Base-by-base conservation (phyloP, 768 basidiomycete species). In the Coprinopsis marcescibilis region DNA sequence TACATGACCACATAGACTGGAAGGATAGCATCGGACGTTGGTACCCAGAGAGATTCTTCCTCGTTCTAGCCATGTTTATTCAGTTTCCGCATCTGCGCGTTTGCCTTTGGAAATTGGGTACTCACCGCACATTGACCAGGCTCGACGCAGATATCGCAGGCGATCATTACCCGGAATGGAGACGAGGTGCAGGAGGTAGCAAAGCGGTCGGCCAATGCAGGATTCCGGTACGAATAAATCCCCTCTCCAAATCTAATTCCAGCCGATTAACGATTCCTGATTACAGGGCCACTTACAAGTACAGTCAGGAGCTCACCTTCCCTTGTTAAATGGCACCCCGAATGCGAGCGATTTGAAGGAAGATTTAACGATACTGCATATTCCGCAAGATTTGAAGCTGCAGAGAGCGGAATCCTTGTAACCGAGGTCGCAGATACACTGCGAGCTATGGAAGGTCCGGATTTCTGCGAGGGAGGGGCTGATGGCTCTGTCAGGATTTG, bases 381-480 rank as follows among this genome's bases (percentile, higher is more conserved):
- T 79, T 2, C 83, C 81, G 51, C 82, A 85, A 21, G 82, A 82
- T 39, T 64, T 69, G 64, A 78, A 79, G 51, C 67, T 68, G 61
- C 83, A 85, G 15, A 81, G 57, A 1, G 57, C 55, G 3, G 69
- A 58, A 25, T 72, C 72, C 49, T 77, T 78, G 13, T 69, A 69
- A 6, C 82, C 82, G 50, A 85, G 63, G 58, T 85, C 79, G 64
- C 82, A 85, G 33, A 85, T 80, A 55, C 81, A 83, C 50, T 82
- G 80, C 2, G 78, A 69, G 46, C 78, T 73, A 50, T 84, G 77
- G 55, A 80, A 84, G 30, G 76, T 80, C 53, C 76, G 72, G 43
- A 82, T 66, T 54, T 78, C 69, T 52, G 70, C 68, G 51, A 68
- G 65, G 36, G 58, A 62, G 43, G 53, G 60, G 51, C 60, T 68